phyloP scores from a whole-genome alignment of 1,139 yeast species.

The Debaryomyces sp. region DNA sequence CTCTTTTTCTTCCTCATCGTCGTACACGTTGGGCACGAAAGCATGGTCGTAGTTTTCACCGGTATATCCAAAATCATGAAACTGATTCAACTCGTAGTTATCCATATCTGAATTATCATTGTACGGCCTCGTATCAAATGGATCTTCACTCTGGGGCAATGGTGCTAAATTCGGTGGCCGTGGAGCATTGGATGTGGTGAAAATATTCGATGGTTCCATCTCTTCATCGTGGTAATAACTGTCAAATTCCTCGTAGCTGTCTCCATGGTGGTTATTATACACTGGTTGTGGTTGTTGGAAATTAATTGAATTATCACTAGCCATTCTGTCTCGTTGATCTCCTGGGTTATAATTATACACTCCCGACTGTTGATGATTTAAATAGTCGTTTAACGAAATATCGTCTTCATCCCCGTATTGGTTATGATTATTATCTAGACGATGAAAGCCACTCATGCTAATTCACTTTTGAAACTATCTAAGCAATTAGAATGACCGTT shows the following conservation, averaged over 20 bases:
- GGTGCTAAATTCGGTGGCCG: slow-evolving; percentile 21
- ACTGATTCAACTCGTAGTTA: slow-evolving; percentile 30
- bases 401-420: slow-evolving; percentile 9
- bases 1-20: slow-evolving; percentile 45
- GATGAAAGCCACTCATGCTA: slow-evolving; percentile 6
- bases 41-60: slow-evolving; percentile 35
- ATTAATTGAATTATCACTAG: slow-evolving; percentile 27
- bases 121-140: slow-evolving; percentile 18
- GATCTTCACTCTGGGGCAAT: slow-evolving; percentile 16
- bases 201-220: slow-evolving; percentile 25
- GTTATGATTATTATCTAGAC: slow-evolving; percentile 2
- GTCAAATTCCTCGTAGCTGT: slow-evolving; percentile 31
- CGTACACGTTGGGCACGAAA: slow-evolving; percentile 51
- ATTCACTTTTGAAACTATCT: slow-evolving; percentile 3
- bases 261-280: slow-evolving; percentile 16
- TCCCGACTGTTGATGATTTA: slow-evolving; percentile 19
- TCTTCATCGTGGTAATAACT: slow-evolving; percentile 19
- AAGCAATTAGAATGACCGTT: background rate
- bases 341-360: slow-evolving; percentile 21
- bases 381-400: slow-evolving; percentile 10
- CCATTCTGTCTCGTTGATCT: slow-evolving; percentile 16
- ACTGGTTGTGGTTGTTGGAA: slow-evolving; percentile 41
- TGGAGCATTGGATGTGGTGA: slow-evolving; percentile 26
- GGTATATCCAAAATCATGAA: slow-evolving; percentile 23
- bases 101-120: slow-evolving; percentile 14